Evolutionary conservation across 148 eudicot species (phyloP).

Genomic region (Rhododendron henanense): DNA sequence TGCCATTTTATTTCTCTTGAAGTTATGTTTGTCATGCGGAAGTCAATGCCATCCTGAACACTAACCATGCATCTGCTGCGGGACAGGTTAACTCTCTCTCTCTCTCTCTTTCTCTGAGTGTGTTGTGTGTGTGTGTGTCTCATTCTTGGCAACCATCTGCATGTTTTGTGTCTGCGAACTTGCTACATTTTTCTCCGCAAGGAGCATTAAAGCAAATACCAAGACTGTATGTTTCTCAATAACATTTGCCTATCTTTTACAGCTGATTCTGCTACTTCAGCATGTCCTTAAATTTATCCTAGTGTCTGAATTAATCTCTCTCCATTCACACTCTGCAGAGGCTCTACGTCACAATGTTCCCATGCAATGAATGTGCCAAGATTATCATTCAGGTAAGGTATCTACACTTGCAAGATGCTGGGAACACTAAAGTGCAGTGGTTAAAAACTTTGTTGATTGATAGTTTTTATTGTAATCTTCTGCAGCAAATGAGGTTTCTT

Average conservation of each 20-base stretch:
- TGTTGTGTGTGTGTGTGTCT: neutral
- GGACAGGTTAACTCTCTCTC: constrained; percentile 63
- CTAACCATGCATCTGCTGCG: constrained; percentile 89
- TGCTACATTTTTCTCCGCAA: neutral
- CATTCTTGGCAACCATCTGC: neutral
- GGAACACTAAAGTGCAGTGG: neutral
- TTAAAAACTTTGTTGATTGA: neutral
- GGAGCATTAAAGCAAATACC: neutral
- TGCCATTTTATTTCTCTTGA: constrained; percentile 12
- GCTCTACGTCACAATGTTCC: constrained; percentile 95
- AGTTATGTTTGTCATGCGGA: constrained; percentile 98
- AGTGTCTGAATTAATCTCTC: neutral
- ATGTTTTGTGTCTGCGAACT: neutral
- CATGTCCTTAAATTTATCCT: neutral
- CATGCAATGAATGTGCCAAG: constrained; percentile 96
- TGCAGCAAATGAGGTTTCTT: neutral
- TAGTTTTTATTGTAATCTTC: neutral
- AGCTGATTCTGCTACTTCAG: neutral
- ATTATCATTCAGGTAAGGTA: constrained; percentile 76
- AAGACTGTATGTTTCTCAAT: neutral
- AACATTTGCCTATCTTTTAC: neutral
- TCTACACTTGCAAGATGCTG: neutral
- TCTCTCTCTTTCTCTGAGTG: neutral
- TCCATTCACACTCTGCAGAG: constrained; percentile 42
- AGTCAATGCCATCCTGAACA: constrained; percentile 93